Evolutionary conservation across 2,329 filamentous ascomycete genomes (phyloP).

Genomic region (Exserohilum rostratum): DNA sequence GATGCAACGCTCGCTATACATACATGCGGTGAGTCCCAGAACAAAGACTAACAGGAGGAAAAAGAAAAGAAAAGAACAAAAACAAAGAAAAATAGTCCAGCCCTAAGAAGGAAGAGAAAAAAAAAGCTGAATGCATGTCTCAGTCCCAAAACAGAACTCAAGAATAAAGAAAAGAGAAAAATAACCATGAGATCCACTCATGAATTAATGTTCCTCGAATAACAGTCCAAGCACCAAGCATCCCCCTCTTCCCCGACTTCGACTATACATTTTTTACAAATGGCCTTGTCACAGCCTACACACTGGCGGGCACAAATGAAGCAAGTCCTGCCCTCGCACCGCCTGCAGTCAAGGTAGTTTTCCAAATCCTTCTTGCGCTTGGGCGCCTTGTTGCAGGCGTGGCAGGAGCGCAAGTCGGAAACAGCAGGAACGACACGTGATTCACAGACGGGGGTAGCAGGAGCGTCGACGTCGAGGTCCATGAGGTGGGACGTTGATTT

Average conservation of each 20-base stretch:
- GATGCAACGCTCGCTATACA: not conserved
- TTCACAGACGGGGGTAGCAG: conserved; percentile 7
- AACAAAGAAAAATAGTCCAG: not conserved
- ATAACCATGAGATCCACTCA: conserved; percentile 1
- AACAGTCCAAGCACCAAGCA: conserved; percentile 69
- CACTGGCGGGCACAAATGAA: conserved; percentile 73
- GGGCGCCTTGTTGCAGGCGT: conserved; percentile 71
- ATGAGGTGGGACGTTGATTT: conserved; percentile 44
- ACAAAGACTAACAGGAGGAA: too few species aligned
- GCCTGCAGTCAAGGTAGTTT: conserved; percentile 67
- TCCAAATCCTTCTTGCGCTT: conserved; percentile 70
- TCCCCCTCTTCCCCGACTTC: conserved; percentile 69
- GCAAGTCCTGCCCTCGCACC: conserved; percentile 67
- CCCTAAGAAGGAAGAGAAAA: not conserved
- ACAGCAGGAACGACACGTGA: conserved; percentile 16
- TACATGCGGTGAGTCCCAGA: too few species aligned
- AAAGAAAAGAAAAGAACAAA: not conserved
- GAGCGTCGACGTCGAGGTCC: conserved; percentile 32
- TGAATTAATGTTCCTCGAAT: conserved; percentile 30
- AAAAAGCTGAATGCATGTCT: too few species aligned
- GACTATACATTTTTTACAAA: conserved; percentile 73
- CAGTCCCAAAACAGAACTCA: too few species aligned
- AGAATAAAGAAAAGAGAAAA: not conserved
- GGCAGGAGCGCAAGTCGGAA: conserved; percentile 58
- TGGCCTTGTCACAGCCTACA: conserved; percentile 54